These are phyloP conservation scores for Lepidium didymum DNA, from an alignment of 345 rosid genomes.

Conservation along the genomic window DNA sequence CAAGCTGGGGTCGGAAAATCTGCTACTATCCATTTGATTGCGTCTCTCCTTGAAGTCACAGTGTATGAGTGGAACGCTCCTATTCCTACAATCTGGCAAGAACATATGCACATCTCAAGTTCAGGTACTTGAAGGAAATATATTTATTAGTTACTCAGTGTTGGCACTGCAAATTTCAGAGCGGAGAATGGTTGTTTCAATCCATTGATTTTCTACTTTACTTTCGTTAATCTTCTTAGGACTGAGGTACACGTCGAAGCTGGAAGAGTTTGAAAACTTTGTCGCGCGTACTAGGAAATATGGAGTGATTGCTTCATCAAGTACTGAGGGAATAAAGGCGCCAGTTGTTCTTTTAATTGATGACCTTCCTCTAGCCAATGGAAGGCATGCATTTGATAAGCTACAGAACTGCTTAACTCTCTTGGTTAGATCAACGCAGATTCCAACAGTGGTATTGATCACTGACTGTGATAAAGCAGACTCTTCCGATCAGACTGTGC, in stretches of 20 bases:
- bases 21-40: constrained; percentile 58
- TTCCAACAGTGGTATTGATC: constrained; percentile 66
- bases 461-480: constrained; percentile 55
- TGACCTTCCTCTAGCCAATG: constrained; percentile 76
- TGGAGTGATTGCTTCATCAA: constrained; percentile 52
- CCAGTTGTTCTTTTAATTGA: constrained; percentile 63
- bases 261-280: constrained; percentile 86
- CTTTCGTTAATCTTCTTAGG: constrained; percentile 34
- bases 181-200: not conserved
- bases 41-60: constrained; percentile 66
- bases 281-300: constrained; percentile 68
- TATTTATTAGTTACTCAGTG: not conserved
- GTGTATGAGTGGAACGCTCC: constrained; percentile 91
- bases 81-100: constrained; percentile 93
- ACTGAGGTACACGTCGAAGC: constrained; percentile 65
- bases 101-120: constrained; percentile 57
- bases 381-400: constrained; percentile 63
- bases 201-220: not conserved
- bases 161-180: not conserved
- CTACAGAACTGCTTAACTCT: constrained; percentile 60
- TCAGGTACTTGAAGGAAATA: constrained; percentile 41
- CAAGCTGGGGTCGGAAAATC: constrained; percentile 95
- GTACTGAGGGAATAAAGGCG: constrained; percentile 29
- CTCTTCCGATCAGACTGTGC: constrained; percentile 45
- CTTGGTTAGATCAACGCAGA: constrained; percentile 57